A percentile compares a stretch with the other conserved stretches of the same genome.
These are phyloP conservation scores for Lachancea thermotolerans DNA, from an alignment of 805 yeast species.

Conservation along the genomic window DNA sequence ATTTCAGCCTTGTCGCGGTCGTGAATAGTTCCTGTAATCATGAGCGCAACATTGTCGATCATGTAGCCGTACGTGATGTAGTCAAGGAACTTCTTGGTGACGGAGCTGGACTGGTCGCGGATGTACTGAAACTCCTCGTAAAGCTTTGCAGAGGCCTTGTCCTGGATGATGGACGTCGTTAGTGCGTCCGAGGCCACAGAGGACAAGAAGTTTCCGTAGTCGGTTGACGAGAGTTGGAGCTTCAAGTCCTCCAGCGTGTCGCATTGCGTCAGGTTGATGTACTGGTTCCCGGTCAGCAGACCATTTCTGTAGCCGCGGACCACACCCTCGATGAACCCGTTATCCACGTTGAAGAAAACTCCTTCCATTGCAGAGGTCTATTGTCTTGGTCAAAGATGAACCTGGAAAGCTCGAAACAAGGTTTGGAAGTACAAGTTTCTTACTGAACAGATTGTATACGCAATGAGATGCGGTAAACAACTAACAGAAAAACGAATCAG, in stretches of 20 bases:
- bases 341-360: slow-evolving; percentile 79
- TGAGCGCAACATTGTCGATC: slow-evolving; percentile 94
- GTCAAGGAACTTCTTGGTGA: slow-evolving; percentile 77
- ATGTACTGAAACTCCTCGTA: slow-evolving; percentile 81
- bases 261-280: slow-evolving; percentile 90
- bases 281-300: slow-evolving; percentile 67
- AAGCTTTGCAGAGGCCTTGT: slow-evolving; percentile 63
- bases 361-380: slow-evolving; percentile 65
- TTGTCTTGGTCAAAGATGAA: background rate
- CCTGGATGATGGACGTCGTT: slow-evolving; percentile 81
- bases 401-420: background rate
- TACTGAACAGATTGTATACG: too few relatives aligned
- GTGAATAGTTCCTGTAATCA: slow-evolving; percentile 96
- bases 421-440: too few relatives aligned
- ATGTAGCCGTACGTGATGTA: slow-evolving; percentile 92
- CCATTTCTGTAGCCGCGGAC: slow-evolving; percentile 93
- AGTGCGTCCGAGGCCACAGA: slow-evolving; percentile 71
- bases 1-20: slow-evolving; percentile 88
- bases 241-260: slow-evolving; percentile 91
- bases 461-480: too few relatives aligned
- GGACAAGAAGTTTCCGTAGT: slow-evolving; percentile 84
- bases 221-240: slow-evolving; percentile 90
- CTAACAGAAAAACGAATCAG: too few relatives aligned
- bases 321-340: slow-evolving; percentile 89
- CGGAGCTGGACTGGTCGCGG: slow-evolving; percentile 75